phyloP scores from a whole-genome alignment of 371 early-diverging fungal genomes.

The Rhizomucor miehei region DNA sequence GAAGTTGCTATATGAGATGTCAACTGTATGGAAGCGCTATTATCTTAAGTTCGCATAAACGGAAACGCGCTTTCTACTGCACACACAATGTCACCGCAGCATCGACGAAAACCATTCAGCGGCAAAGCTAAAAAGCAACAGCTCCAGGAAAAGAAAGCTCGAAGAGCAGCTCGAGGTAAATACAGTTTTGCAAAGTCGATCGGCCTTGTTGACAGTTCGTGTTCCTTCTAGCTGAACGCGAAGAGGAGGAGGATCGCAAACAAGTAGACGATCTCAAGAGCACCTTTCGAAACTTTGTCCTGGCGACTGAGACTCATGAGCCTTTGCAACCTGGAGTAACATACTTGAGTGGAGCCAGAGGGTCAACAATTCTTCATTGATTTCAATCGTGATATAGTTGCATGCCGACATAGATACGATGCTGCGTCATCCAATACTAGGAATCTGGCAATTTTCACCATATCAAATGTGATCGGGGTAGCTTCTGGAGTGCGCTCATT shows the following conservation, averaged over 20 bases:
- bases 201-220: not conserved
- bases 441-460: too few species aligned
- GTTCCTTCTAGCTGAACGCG: not conserved
- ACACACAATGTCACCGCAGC: slow-evolving; percentile 1
- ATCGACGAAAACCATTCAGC: slow-evolving; percentile 68
- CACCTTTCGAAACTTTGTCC: not conserved
- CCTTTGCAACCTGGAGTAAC: not conserved
- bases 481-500: too few species aligned
- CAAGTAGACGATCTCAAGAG: not conserved
- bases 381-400: too few species aligned
- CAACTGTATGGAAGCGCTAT: too few species aligned
- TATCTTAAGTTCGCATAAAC: too few species aligned
- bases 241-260: not conserved
- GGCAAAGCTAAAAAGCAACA: slow-evolving; percentile 78
- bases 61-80: too few species aligned
- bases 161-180: slow-evolving; percentile 36
- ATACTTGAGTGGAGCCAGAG: slow-evolving; percentile 1
- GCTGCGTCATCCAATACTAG: too few species aligned
- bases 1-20: too few species aligned
- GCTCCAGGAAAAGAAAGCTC: slow-evolving; percentile 65
- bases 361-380: too few species aligned
- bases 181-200: not conserved
- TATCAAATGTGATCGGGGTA: too few species aligned
- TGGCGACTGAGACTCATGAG: not conserved
- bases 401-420: too few species aligned